phyloP scores from a whole-genome alignment of 108 stramenopile genomes.

The Aurantiochytrium sp. region DNA sequence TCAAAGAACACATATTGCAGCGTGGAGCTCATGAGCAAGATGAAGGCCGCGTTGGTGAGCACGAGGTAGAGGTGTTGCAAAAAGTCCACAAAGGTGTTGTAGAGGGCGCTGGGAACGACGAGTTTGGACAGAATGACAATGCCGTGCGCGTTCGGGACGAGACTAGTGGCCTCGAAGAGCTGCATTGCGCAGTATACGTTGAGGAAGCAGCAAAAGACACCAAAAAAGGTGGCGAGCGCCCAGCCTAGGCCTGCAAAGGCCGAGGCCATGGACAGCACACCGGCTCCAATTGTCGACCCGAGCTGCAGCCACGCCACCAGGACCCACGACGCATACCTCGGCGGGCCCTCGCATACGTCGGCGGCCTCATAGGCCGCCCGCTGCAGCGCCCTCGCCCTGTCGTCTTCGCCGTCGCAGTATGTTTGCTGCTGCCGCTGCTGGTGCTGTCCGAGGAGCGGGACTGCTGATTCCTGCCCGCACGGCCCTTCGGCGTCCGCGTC shows the following conservation, averaged over 20 bases:
- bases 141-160: neutral
- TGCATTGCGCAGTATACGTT: neutral
- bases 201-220: neutral
- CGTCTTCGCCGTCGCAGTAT: too few relatives aligned
- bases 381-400: too few relatives aligned
- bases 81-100: neutral
- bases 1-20: neutral
- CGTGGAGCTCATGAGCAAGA: neutral
- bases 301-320: neutral
- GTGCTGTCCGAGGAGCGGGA: too few relatives aligned
- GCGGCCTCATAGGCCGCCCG: neutral
- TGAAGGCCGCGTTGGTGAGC: neutral
- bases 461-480: too few relatives aligned
- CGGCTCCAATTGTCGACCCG: neutral
- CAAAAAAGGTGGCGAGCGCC: neutral
- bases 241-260: neutral
- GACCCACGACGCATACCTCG: neutral
- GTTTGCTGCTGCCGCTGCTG: too few relatives aligned
- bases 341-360: neutral
- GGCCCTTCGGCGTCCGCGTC: too few relatives aligned
- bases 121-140: neutral
- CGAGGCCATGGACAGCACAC: neutral
- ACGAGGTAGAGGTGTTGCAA: neutral
- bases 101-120: neutral
- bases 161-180: neutral